Evolutionary conservation across 164 flowering plant species (phyloP), one percentile per base, ranked within the genome.

Genomic region (Nelumbo lutea): DNA sequence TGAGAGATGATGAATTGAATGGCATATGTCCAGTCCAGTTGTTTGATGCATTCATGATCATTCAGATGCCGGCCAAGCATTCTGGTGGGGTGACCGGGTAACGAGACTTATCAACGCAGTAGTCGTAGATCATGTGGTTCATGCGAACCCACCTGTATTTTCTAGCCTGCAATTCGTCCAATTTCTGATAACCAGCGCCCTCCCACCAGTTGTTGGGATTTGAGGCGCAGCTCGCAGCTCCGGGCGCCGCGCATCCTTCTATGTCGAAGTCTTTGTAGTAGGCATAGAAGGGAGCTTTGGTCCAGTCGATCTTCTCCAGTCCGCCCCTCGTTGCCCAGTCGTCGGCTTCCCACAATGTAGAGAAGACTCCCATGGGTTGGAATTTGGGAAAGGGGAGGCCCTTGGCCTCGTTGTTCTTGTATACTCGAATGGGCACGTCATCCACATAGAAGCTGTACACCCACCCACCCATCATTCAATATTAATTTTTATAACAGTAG

Each of bases 251-350:
- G 63, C 89, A 87, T 1, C 86, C 91, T 40, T 83, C 84, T 1
- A 83, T 80, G 72, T 80, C 85, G 59, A 87, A 86, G 63, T 80
- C 85, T 65, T 64, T 78, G 74, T 86, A 87, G 57, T 80, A 80
- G 1, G 87, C 82, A 10, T 59, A 72, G 76, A 87, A 87, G 0
- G 91, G 91, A 0, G 86, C 84, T 62, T 83, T 80, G 71, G 73
- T 73, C 91, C 91, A 87, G 57, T 86, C 77, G 2, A 84, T 80
- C 59, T 83, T 86, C 81, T 80, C 86, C 0, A 80, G 62, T 13
- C 89, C 89, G 0, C 89, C 89, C 27, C 87, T 73, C 43, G 89
- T 85, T 0, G 91, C 91, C 89, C 89, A 87, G 40, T 83, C 83
- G 53, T 85, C 82, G 10, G 86, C 88, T 75, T 85, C 84, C 89